phyloP scores from a whole-genome alignment of 2,329 filamentous ascomycete genomes.

The Coniella lustricola region DNA sequence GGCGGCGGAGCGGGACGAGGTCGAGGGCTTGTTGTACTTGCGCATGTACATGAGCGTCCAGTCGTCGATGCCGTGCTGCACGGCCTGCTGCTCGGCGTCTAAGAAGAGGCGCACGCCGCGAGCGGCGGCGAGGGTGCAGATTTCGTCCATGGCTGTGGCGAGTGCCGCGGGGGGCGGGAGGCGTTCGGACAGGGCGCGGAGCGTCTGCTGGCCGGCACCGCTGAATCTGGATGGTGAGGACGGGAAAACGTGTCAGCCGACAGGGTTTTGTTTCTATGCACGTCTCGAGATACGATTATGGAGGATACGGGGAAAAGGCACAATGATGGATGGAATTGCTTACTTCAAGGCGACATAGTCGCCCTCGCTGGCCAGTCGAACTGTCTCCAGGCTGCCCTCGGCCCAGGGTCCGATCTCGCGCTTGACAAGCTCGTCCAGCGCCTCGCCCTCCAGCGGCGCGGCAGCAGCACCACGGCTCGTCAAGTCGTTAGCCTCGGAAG shows the following conservation, averaged over 20 bases:
- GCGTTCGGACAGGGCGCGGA: conserved; percentile 57
- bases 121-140: conserved; percentile 64
- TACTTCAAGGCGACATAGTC: conserved; percentile 62
- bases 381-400: conserved; percentile 66
- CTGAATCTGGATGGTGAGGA: conserved; percentile 68
- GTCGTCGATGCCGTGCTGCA: conserved; percentile 73
- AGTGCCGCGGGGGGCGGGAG: conserved; percentile 58
- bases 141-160: conserved; percentile 60
- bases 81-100: conserved; percentile 75
- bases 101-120: conserved; percentile 70
- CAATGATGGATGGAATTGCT: conserved; percentile 12
- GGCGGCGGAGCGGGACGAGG: not conserved
- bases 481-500: conserved; percentile 41
- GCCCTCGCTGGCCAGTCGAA: conserved; percentile 62
- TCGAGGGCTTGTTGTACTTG: conserved; percentile 56
- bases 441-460: conserved; percentile 34
- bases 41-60: conserved; percentile 74
- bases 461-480: conserved; percentile 32
- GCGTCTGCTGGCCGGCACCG: conserved; percentile 68
- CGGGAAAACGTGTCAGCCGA: too few species aligned
- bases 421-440: conserved; percentile 40
- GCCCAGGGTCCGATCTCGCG: conserved; percentile 66
- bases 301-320: too few species aligned
- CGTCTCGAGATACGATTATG: too few species aligned
- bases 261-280: too few species aligned